Evolutionary conservation across 164 flowering plant species (phyloP), one percentile per base, ranked within the genome.

Genomic region (Vitis labrusca): DNA sequence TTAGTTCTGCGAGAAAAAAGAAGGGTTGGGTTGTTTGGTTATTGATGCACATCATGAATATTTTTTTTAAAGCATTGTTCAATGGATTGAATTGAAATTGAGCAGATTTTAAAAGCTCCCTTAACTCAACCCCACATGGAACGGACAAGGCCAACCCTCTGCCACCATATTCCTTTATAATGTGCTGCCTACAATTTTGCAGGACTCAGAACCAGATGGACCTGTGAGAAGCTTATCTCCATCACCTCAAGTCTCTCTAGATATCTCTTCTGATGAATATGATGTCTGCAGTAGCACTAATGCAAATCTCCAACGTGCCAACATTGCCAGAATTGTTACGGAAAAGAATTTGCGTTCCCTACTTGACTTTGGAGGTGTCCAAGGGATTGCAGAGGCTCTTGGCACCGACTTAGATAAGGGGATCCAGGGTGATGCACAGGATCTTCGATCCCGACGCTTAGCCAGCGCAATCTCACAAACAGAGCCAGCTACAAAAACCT

Each of bases 341-440:
- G 27, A 51, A 15, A 69, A 16, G 65, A 29, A 69, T 12, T 44
- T 37, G 29, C 37, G 3, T 23, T 19, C 58, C 23, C 47, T 56
- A 50, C 56, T 15, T 0, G 9, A 15, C 0, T 27, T 69, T 51
- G 69, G 73, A 51, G 77, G 77, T n/a, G 55, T 55, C 48, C 4
- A 5, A 12, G 66, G 59, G 59, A 62, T 69, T 17, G 73, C 72
- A 64, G 73, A 69, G 14, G 73, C 66, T 3, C 72, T 69, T 3
- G 10, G 37, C 14, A 64, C 73, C 5, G 56, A 74, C 60, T 47
- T 65, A 10, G 56, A 64, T 10, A 54, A 59, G 2, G 77, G 77
- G 5, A 58, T 69, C 50, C 56, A 58, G 1, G 60, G 37, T 4
- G 8, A 23, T 29, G 49, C 29, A 0, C 58, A 37, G 27, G 44